A percentile compares a stretch with the other conserved stretches of the same genome.
These are phyloP conservation scores for Curvularia spicifera DNA, from an alignment of 2,329 filamentous ascomycete species.

Conservation along the genomic window DNA sequence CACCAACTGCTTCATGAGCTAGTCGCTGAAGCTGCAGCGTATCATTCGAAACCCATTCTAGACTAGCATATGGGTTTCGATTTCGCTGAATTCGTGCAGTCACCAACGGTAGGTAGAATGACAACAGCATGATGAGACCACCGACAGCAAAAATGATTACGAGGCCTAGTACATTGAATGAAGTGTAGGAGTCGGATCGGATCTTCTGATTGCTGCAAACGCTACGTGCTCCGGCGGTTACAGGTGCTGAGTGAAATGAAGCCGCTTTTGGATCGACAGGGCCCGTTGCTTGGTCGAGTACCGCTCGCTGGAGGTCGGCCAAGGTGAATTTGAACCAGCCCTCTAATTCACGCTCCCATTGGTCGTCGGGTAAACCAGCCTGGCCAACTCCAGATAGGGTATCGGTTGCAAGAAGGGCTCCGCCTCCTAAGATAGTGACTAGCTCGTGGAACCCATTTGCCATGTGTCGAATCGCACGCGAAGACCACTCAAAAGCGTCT, in stretches of 20 bases:
- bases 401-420: conserved; percentile 20
- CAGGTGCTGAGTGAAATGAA: conserved; percentile 11
- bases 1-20: conserved; percentile 28
- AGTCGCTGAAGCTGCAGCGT: conserved; percentile 32
- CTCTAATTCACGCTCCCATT: conserved; percentile 48
- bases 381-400: conserved; percentile 21
- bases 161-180: conserved; percentile 32
- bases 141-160: conserved; percentile 25
- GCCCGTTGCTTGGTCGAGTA: conserved; percentile 24
- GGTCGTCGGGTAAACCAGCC: conserved; percentile 35
- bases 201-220: conserved; percentile 35
- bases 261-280: conserved; percentile 7
- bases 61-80: conserved; percentile 6
- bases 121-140: conserved; percentile 21
- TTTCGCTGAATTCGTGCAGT: conserved; percentile 7
- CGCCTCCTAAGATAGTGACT: background rate
- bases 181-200: conserved; percentile 23
- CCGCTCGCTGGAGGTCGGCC: conserved; percentile 36
- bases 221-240: conserved; percentile 11
- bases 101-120: background rate
- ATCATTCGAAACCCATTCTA: conserved; percentile 23
- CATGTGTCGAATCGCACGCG: conserved; percentile 11
- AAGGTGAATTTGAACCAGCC: conserved; percentile 39
- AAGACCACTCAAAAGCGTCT: conserved; percentile 7
- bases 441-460: conserved; percentile 16